A percentile compares a stretch with the other conserved stretches of the same genome.
Conservation (phyloP, 306 rosid species). For the Quercus mongolica region DNA sequence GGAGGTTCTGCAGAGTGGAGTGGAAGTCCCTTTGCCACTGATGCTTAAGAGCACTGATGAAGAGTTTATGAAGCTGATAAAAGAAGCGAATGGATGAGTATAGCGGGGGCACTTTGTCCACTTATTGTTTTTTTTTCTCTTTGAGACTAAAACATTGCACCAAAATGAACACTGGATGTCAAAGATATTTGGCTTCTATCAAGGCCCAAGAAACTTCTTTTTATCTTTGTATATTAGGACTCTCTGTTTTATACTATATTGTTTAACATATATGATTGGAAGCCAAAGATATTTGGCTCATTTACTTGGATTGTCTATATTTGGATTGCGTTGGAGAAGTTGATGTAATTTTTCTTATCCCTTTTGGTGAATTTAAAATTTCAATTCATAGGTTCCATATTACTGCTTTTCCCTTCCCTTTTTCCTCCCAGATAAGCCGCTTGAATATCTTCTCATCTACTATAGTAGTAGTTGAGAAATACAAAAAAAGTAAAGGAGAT, state of each 20-base stretch:
- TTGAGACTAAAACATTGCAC: not conserved
- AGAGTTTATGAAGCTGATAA: constrained; percentile 56
- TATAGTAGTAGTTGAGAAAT: too few species aligned
- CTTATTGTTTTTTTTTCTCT: not conserved
- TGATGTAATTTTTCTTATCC: not conserved
- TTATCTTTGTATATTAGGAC: too few species aligned
- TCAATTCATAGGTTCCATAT: not conserved
- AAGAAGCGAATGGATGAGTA: constrained; percentile 9
- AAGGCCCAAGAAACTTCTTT: too few species aligned
- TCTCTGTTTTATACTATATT: too few species aligned
- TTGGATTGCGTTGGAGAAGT: not conserved
- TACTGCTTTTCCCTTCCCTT: too few species aligned
- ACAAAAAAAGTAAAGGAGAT: too few species aligned
- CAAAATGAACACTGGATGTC: too few species aligned
- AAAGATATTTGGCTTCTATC: too few species aligned
- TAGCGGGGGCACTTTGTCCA: not conserved
- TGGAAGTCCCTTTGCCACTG: constrained; percentile 50
- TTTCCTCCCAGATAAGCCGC: not conserved
- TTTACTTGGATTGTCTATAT: not conserved
- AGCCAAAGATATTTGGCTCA: not conserved
- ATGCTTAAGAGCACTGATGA: constrained; percentile 83
- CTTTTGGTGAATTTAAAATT: not conserved
- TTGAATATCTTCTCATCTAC: too few species aligned
- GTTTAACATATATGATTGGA: not conserved
- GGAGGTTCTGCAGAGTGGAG: constrained; percentile 50